phyloP scores from a whole-genome alignment of 2,329 filamentous ascomycete species.

The Sporothrix luriei region DNA sequence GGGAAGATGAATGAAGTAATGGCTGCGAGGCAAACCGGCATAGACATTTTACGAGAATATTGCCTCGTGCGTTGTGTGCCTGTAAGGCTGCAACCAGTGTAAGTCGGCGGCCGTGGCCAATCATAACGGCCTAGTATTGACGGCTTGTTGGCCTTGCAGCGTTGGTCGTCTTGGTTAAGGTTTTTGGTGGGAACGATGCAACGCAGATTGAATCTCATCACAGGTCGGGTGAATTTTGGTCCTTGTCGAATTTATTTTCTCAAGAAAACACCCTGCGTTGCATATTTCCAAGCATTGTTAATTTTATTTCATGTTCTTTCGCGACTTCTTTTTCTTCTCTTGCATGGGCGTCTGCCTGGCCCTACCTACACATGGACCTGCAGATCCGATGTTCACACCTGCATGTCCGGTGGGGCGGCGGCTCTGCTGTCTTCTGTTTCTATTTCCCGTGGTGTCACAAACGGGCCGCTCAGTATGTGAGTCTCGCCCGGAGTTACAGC shows the following conservation, averaged over 20 bases:
- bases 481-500: constrained; percentile 10
- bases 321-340: not conserved
- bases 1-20: too few species aligned
- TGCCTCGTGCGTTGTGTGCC: not conserved
- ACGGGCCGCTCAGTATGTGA: constrained; percentile 28
- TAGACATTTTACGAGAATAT: not conserved
- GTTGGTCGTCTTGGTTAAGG: constrained; percentile 7
- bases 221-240: constrained; percentile 19
- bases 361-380: constrained; percentile 5
- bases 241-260: not conserved
- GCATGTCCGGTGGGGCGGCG: constrained; percentile 11
- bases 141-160: not conserved
- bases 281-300: not conserved
- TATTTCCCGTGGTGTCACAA: constrained; percentile 27
- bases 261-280: not conserved
- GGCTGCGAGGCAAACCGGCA: too few species aligned
- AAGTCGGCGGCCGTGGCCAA: constrained; percentile 1
- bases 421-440: not conserved
- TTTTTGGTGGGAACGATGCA: constrained; percentile 8
- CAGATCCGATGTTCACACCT: constrained; percentile 21
- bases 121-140: too few species aligned
- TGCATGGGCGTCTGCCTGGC: not conserved
- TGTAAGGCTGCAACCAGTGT: constrained; percentile 20
- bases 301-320: not conserved
- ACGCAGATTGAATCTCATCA: constrained; percentile 4